Percentiles rank a stretch among this genome's conserved stretches.
phyloP scores from a whole-genome alignment of 2,329 filamentous ascomycete genomes.

The Ploettnerulaceae sp. region DNA sequence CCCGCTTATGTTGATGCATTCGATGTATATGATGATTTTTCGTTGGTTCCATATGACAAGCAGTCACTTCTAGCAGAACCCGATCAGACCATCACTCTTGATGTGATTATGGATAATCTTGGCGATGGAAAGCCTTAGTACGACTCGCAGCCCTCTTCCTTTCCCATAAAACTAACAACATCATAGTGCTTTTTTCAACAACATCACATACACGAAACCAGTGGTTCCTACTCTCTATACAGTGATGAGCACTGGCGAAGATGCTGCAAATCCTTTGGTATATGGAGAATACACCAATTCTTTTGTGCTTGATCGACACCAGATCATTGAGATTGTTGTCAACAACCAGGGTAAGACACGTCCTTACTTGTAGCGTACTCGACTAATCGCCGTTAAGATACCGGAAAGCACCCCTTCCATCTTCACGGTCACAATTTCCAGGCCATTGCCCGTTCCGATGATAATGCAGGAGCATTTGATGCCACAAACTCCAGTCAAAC shows the following conservation, averaged over 20 bases:
- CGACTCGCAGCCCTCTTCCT: conserved; percentile 19
- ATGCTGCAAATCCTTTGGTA: conserved; percentile 52
- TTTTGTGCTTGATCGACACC: conserved; percentile 62
- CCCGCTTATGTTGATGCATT: conserved; percentile 57
- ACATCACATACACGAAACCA: conserved; percentile 57
- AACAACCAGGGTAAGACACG: conserved; percentile 54
- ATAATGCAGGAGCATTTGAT: conserved; percentile 53
- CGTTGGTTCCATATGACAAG: conserved; percentile 64
- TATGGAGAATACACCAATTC: conserved; percentile 64
- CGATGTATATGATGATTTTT: conserved; percentile 68
- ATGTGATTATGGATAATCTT: conserved; percentile 62
- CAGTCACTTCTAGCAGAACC: conserved; percentile 55
- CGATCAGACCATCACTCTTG: conserved; percentile 57
- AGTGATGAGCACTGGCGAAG: conserved; percentile 49
- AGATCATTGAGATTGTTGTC: conserved; percentile 68
- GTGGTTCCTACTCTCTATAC: conserved; percentile 66
- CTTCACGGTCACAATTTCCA: conserved; percentile 76
- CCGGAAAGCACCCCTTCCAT: conserved; percentile 67
- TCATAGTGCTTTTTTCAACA: conserved; percentile 52
- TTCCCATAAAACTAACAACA: neutral
- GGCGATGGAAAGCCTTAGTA: conserved; percentile 64
- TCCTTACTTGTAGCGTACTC: neutral
- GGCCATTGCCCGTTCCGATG: conserved; percentile 54
- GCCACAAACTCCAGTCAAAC: conserved; percentile 40
- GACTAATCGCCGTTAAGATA: conserved; percentile 40